These are phyloP conservation scores for Axilococcus clingmanii DNA, from an alignment of 139 green algal genomes.

Conservation along the genomic window DNA sequence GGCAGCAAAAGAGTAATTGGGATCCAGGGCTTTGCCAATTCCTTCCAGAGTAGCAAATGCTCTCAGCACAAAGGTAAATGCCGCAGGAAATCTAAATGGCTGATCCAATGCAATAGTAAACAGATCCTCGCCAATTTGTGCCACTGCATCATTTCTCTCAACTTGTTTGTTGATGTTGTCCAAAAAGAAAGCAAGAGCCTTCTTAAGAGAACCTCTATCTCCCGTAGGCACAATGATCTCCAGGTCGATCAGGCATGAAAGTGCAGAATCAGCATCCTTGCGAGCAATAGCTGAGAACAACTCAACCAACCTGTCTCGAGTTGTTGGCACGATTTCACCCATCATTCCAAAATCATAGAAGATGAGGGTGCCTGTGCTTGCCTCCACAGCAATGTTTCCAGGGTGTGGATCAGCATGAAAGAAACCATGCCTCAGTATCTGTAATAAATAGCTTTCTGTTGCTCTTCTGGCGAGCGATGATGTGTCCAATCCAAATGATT, in stretches of 20 bases:
- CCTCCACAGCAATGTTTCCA: conserved; percentile 29
- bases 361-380: conserved; percentile 18
- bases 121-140: conserved; percentile 72
- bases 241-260: conserved; percentile 52
- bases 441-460: conserved; percentile 44
- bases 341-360: conserved; percentile 55
- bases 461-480: conserved; percentile 20
- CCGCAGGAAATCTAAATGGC: conserved; percentile 78
- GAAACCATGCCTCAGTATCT: conserved; percentile 45
- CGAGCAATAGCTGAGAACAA: conserved; percentile 59
- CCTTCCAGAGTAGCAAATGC: conserved; percentile 79
- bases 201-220: conserved; percentile 41
- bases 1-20: conserved; percentile 53
- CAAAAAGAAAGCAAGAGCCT: conserved; percentile 70
- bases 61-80: conserved; percentile 81
- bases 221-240: conserved; percentile 58
- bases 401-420: conserved; percentile 38
- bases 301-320: conserved; percentile 30
- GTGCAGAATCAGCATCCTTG: conserved; percentile 31
- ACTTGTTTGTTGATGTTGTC: conserved; percentile 51
- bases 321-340: conserved; percentile 27
- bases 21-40: conserved; percentile 62
- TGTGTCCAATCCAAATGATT: conserved; percentile 34
- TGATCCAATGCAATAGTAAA: conserved; percentile 76
- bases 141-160: conserved; percentile 62